Percentiles rank a stretch among this genome's conserved stretches.
These are phyloP conservation scores for Septoria linicola DNA, from an alignment of 2,329 filamentous ascomycete genomes.

Conservation along the genomic window DNA sequence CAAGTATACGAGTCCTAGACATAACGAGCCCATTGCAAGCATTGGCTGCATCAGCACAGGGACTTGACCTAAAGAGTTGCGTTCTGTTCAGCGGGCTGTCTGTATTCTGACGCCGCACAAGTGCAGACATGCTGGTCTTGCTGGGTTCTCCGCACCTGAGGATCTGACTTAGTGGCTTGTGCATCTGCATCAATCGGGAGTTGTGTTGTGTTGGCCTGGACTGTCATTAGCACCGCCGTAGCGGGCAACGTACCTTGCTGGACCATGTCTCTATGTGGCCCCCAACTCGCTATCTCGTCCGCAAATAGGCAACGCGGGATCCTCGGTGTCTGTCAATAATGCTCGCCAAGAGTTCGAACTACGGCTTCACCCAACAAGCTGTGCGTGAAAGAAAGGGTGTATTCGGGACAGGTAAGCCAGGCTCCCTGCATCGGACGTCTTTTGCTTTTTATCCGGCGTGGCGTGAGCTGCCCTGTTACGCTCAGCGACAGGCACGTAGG, in stretches of 20 bases:
- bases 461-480: constrained; percentile 25
- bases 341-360: too few relatives aligned
- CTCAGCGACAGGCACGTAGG: constrained; percentile 14
- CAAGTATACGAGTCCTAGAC: neutral
- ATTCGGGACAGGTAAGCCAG: neutral
- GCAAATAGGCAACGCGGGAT: neutral
- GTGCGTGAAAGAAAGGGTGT: too few relatives aligned
- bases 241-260: constrained; percentile 1
- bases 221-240: neutral
- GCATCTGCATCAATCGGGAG: constrained; percentile 4
- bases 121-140: constrained; percentile 4
- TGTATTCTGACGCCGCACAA: constrained; percentile 3
- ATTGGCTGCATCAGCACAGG: constrained; percentile 6
- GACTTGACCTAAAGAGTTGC: constrained; percentile 1
- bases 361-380: too few relatives aligned
- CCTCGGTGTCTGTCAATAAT: too few relatives aligned
- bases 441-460: constrained; percentile 20
- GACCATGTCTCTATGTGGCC: neutral
- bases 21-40: neutral
- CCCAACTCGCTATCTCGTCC: neutral
- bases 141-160: constrained; percentile 27
- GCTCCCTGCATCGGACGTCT: constrained; percentile 8
- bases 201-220: neutral
- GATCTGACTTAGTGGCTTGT: constrained; percentile 18
- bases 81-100: neutral